phyloP scores from a whole-genome alignment of 108 stramenopile genomes.

The Bacterosira constricta region DNA sequence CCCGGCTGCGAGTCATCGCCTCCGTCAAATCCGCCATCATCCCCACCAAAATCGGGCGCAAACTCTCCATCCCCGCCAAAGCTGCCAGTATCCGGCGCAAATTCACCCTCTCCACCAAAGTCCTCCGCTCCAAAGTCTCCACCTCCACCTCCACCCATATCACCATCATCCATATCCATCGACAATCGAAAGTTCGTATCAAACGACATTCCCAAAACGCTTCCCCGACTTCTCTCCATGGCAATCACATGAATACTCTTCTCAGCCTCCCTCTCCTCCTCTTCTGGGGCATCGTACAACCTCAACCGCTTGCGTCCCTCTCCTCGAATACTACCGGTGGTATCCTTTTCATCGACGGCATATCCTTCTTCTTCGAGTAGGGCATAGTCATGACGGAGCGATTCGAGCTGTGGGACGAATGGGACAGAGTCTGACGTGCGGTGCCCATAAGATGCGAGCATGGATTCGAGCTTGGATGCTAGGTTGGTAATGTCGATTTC shows the following conservation, averaged over 20 bases:
- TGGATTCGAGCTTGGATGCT: constrained; percentile 47
- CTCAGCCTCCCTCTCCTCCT: constrained; percentile 87
- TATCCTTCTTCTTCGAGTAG: constrained; percentile 70
- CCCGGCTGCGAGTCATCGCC: constrained; percentile 18
- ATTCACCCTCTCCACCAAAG: constrained; percentile 47
- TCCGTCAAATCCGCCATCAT: constrained; percentile 42
- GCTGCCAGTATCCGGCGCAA: constrained; percentile 34
- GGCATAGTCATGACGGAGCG: constrained; percentile 65
- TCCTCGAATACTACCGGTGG: no score
- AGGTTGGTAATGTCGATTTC: constrained; percentile 72
- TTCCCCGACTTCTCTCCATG: constrained; percentile 67
- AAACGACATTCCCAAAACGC: constrained; percentile 49
- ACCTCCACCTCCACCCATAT: constrained; percentile 13
- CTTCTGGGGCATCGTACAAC: constrained; percentile 54
- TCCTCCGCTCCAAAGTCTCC: constrained; percentile 20
- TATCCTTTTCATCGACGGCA: constrained; percentile 46
- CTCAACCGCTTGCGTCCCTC: constrained; percentile 43
- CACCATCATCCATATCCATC: constrained; percentile 45
- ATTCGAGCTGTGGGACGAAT: constrained; percentile 81
- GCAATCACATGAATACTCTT: constrained; percentile 78
- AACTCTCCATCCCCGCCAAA: constrained; percentile 29
- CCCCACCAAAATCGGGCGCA: constrained; percentile 50
- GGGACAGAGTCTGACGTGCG: constrained; percentile 50
- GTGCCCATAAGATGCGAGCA: constrained; percentile 40
- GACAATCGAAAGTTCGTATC: constrained; percentile 53